Percentiles rank a stretch among this genome's conserved stretches.
phyloP scores from a whole-genome alignment of 768 basidiomycete species.

The Hydnomerulius pinastri region DNA sequence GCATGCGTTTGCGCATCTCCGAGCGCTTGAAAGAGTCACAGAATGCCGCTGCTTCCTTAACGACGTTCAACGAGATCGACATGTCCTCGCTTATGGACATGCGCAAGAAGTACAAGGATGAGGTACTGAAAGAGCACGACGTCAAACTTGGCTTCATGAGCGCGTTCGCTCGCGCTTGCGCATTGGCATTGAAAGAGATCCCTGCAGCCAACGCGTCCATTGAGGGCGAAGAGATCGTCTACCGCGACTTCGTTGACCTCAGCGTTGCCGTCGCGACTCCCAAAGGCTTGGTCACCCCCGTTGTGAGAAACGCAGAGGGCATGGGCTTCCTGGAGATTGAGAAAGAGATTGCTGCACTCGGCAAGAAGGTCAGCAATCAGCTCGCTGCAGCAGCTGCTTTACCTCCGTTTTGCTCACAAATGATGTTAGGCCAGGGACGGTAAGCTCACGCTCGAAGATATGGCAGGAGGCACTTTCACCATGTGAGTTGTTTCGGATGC shows the following conservation, averaged over 20 bases:
- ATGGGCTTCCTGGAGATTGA: slow-evolving; percentile 92
- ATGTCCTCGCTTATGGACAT: slow-evolving; percentile 95
- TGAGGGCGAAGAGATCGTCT: slow-evolving; percentile 92
- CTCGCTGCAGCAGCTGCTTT: not conserved
- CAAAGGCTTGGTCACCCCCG: slow-evolving; percentile 95
- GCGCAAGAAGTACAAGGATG: slow-evolving; percentile 93
- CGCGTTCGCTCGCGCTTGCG: slow-evolving; percentile 87
- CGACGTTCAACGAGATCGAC: slow-evolving; percentile 99
- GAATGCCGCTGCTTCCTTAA: slow-evolving; percentile 93
- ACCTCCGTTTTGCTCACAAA: slow-evolving; percentile 7
- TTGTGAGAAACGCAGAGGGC: slow-evolving; percentile 86
- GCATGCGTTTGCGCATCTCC: slow-evolving; percentile 96
- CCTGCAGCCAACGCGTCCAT: slow-evolving; percentile 94
- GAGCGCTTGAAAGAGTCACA: slow-evolving; percentile 98
- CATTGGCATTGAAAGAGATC: slow-evolving; percentile 86
- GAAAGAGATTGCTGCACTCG: slow-evolving; percentile 86
- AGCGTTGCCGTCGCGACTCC: slow-evolving; percentile 97
- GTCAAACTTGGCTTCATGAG: slow-evolving; percentile 99
- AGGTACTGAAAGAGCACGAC: slow-evolving; percentile 85
- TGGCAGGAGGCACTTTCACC: slow-evolving; percentile 98
- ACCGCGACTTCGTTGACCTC: slow-evolving; percentile 89
- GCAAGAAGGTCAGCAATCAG: slow-evolving; percentile 68
- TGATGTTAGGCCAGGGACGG: slow-evolving; percentile 73
- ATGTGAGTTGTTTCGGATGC: slow-evolving; percentile 58
- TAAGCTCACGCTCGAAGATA: slow-evolving; percentile 96